Base-by-base conservation (phyloP, 106 monocot genomes). In the Dactylorhiza incarnata region DNA sequence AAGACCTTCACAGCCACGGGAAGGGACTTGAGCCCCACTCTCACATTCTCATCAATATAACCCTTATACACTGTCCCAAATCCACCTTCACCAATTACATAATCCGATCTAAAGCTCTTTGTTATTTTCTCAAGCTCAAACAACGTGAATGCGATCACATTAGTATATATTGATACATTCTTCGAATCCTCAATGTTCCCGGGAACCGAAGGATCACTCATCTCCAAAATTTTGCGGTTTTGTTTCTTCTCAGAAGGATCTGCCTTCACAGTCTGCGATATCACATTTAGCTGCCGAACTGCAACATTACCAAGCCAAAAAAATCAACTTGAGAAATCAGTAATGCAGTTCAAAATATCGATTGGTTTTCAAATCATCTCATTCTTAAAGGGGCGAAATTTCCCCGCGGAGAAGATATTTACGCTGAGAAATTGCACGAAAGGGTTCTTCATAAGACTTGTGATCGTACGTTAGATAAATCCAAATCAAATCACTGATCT, bases 41-140 rank as follows among this genome's bases (percentile, higher is more conserved):
- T 83, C 49, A 97, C 93, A 84, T 97, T 93, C 72, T 97, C 96
- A 80, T 91, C 90, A 66, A 97, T 97, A 77, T 93, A 97, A 45
- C 96, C 96, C 77, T 97, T 97, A 76, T 91, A 97, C 24, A 97
- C 96, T 4, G 93, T 97, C 10, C 96, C 96, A 76, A 97, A 97
- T 9, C 96, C 96, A 19, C 96, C 96, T 83, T 93, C 93, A 70
- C 96, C 95, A 52, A 97, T 87, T 47, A 97, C 87, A 83, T 97
- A 97, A 81, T 93, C 96, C 1, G 90, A 81, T 23, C 96, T 80
- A 77, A 97, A 97, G 84, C 90, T 93, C 79, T 93, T 97, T 51
- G 96, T 93, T 17, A 97, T 93, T 0, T 93, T 97, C 81, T 97
- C 96, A 9, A 97, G 93, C 76, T 97, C 96, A 52, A 91, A 97